A percentile compares a stretch with the other conserved stretches of the same genome.
Evolutionary conservation across 108 stramenopile genomes (phyloP).

Genomic region (Aurantiochytrium sp.): DNA sequence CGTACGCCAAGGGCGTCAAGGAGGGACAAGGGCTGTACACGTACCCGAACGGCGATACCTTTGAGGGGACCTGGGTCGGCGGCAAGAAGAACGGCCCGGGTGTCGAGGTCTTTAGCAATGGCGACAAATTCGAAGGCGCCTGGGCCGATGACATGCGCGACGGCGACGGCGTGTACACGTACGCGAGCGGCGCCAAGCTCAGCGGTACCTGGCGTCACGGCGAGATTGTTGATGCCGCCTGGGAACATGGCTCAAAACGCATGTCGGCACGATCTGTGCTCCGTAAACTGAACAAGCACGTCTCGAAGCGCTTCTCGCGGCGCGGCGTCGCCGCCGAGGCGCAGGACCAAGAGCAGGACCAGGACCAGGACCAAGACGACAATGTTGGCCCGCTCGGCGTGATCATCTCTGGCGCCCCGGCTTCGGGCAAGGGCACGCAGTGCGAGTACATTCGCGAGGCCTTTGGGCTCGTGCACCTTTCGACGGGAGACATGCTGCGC

Average conservation of each 20-base stretch:
- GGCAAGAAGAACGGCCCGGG: constrained; percentile 22
- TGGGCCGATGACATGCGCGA: background rate
- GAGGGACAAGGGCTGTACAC: background rate
- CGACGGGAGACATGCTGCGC: constrained; percentile 78
- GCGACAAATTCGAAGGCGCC: constrained; percentile 14
- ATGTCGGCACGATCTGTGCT: background rate
- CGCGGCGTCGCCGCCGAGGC: background rate
- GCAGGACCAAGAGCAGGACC: background rate
- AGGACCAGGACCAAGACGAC: background rate
- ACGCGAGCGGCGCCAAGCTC: background rate
- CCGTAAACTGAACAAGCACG: background rate
- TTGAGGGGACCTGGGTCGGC: background rate
- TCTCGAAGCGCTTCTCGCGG: background rate
- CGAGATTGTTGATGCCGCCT: background rate
- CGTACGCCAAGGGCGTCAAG: background rate
- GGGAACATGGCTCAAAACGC: background rate
- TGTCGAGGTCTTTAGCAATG: background rate
- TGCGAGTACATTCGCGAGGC: constrained; percentile 62
- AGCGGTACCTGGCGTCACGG: background rate
- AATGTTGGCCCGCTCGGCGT: constrained; percentile 29
- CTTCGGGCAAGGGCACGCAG: constrained; percentile 79
- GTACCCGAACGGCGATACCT: background rate
- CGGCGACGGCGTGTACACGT: constrained; percentile 16
- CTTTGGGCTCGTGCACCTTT: constrained; percentile 67
- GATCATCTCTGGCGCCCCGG: constrained; percentile 75